A percentile compares a stretch with the other conserved stretches of the same genome.
Evolutionary conservation across 2,329 filamentous ascomycete genomes (phyloP).

Genomic region (Dactylonectria macrodidyma): DNA sequence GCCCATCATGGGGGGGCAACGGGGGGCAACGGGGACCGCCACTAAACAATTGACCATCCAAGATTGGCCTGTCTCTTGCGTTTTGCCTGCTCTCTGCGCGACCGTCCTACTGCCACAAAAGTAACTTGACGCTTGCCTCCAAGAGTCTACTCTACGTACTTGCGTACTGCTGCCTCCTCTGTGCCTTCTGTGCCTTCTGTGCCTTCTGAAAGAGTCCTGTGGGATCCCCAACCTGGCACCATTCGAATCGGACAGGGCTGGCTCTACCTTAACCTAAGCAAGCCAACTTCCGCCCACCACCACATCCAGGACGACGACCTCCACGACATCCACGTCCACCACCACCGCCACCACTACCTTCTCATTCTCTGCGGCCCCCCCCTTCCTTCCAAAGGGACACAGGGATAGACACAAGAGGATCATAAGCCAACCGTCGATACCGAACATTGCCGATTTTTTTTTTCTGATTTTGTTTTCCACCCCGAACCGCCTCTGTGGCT

Average conservation of each 20-base stretch:
- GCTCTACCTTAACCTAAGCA: constrained; percentile 26
- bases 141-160: background rate
- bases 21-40: constrained; percentile 25
- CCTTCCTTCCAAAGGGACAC: constrained; percentile 31
- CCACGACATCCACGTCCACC: constrained; percentile 40
- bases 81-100: constrained; percentile 5
- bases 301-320: constrained; percentile 37
- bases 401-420: constrained; percentile 10
- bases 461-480: background rate
- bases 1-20: constrained; percentile 26
- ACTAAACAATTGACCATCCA: constrained; percentile 20
- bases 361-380: constrained; percentile 42
- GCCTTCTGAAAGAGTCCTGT: background rate
- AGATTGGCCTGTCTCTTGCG: constrained; percentile 1
- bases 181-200: background rate
- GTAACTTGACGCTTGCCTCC: constrained; percentile 16
- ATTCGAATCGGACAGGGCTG: constrained; percentile 18
- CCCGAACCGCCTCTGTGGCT: constrained; percentile 7
- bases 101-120: constrained; percentile 23
- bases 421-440: constrained; percentile 6
- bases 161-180: background rate
- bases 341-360: constrained; percentile 38
- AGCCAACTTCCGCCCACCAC: constrained; percentile 45
- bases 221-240: background rate
- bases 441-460: constrained; percentile 20